These are phyloP conservation scores for Colletotrichum shisoi DNA, from an alignment of 2,329 filamentous ascomycete species.

Conservation along the genomic window DNA sequence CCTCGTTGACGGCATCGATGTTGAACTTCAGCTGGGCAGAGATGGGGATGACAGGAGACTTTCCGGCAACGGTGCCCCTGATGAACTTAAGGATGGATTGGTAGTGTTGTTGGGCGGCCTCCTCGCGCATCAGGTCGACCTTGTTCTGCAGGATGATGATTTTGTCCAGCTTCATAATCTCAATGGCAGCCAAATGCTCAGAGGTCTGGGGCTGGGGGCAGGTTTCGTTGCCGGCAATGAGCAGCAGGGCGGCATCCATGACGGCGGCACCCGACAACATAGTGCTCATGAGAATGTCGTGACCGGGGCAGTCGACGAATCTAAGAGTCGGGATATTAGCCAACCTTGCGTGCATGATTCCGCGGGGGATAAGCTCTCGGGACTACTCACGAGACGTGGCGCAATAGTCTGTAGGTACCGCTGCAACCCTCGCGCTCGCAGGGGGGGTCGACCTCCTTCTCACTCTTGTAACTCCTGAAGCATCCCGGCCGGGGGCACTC, in stretches of 20 bases:
- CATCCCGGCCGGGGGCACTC: conserved; percentile 93
- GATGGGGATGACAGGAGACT: conserved; percentile 94
- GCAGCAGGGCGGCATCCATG: conserved; percentile 96
- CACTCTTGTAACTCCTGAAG: conserved; percentile 97
- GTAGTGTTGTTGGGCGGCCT: conserved; percentile 91
- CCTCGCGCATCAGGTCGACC: conserved; percentile 97
- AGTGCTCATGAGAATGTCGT: conserved; percentile 99
- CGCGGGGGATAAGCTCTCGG: conserved; percentile 23
- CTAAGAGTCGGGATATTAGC: conserved; percentile 55
- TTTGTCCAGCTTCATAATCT: conserved; percentile 99
- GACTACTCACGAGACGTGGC: conserved; percentile 84
- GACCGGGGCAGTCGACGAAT: conserved; percentile 97
- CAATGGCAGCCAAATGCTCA: conserved; percentile 97
- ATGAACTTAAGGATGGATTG: conserved; percentile 99
- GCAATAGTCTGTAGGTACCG: conserved; percentile 85
- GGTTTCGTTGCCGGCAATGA: conserved; percentile 97
- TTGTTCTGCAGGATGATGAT: conserved; percentile 99
- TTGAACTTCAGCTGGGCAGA: conserved; percentile 99
- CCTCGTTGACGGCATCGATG: conserved; percentile 97
- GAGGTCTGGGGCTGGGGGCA: conserved; percentile 98
- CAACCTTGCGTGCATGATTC: conserved; percentile 20
- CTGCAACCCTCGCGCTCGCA: conserved; percentile 92
- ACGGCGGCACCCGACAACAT: conserved; percentile 99
- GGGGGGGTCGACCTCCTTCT: conserved; percentile 96
- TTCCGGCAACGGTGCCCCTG: conserved; percentile 93